A percentile compares a stretch with the other conserved stretches of the same genome.
Conservation (phyloP, 2,329 filamentous ascomycete genomes). For the Ambrosiella beaveri region DNA sequence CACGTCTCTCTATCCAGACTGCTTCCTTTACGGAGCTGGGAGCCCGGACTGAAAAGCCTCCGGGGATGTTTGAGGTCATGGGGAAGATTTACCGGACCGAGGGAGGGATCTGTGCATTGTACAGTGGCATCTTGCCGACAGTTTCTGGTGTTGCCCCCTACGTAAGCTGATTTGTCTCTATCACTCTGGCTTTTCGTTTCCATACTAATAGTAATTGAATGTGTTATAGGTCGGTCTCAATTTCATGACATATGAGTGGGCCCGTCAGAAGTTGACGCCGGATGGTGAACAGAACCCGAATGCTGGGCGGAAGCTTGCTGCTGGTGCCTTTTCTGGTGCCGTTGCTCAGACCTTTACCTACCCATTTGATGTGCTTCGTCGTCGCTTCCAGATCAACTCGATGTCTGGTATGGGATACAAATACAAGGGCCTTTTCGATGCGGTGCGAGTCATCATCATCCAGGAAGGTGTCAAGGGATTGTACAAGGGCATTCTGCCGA, state of each 20-base stretch:
- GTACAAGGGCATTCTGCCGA: conserved; percentile 92
- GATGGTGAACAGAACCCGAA: conserved; percentile 75
- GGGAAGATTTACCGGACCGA: conserved; percentile 75
- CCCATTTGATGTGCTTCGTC: conserved; percentile 88
- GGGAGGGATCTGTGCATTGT: conserved; percentile 71
- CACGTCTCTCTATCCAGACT: conserved; percentile 87
- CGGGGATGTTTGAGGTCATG: conserved; percentile 85
- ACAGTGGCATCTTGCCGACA: conserved; percentile 84
- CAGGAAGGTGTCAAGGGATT: conserved; percentile 74
- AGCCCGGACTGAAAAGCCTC: conserved; percentile 46
- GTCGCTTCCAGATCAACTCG: conserved; percentile 95
- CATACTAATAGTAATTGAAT: neutral
- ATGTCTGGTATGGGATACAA: conserved; percentile 98
- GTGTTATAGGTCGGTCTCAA: conserved; percentile 67
- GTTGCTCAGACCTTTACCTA: conserved; percentile 97
- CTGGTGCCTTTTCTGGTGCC: conserved; percentile 86
- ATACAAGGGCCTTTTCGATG: conserved; percentile 76
- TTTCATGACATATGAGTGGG: conserved; percentile 94
- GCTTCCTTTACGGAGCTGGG: conserved; percentile 79
- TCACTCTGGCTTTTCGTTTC: neutral
- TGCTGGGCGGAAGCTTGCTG: conserved; percentile 63
- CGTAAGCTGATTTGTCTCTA: conserved; percentile 27
- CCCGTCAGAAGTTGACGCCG: conserved; percentile 66
- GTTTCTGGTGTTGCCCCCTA: conserved; percentile 92
- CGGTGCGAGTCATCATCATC: conserved; percentile 60